Evolutionary conservation across 345 rosid species (phyloP).

Genomic region (Acer negundo): DNA sequence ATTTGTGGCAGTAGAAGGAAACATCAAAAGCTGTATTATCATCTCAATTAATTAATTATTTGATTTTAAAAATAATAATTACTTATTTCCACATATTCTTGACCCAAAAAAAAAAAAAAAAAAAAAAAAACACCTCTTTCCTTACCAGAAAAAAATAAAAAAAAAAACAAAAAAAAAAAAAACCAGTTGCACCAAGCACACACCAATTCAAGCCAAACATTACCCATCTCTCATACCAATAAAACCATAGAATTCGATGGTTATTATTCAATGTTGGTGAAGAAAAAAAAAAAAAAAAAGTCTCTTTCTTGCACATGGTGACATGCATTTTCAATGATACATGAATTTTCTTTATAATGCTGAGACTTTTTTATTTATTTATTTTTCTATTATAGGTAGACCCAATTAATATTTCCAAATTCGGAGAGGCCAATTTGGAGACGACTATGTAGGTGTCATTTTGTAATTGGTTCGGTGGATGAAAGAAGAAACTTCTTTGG

Average conservation of each 20-base stretch:
- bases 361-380: background rate
- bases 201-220: background rate
- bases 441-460: conserved; percentile 13
- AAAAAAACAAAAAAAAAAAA: background rate
- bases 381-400: background rate
- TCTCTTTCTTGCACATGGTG: conserved; percentile 4
- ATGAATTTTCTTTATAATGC: background rate
- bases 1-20: background rate
- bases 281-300: background rate
- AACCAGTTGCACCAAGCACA: background rate
- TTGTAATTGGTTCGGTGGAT: background rate
- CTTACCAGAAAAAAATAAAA: background rate
- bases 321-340: background rate
- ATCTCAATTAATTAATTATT: no score
- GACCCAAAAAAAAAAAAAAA: no score
- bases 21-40: background rate
- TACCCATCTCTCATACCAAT: background rate
- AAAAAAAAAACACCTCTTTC: background rate
- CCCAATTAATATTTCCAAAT: conserved; percentile 13
- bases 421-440: conserved; percentile 19
- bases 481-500: background rate
- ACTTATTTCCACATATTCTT: no score
- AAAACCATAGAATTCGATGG: background rate
- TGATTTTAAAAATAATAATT: no score
- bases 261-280: background rate